These are phyloP conservation scores for Penicillium nucicola DNA, from an alignment of 495 filamentous ascomycete genomes.

Conservation along the genomic window DNA sequence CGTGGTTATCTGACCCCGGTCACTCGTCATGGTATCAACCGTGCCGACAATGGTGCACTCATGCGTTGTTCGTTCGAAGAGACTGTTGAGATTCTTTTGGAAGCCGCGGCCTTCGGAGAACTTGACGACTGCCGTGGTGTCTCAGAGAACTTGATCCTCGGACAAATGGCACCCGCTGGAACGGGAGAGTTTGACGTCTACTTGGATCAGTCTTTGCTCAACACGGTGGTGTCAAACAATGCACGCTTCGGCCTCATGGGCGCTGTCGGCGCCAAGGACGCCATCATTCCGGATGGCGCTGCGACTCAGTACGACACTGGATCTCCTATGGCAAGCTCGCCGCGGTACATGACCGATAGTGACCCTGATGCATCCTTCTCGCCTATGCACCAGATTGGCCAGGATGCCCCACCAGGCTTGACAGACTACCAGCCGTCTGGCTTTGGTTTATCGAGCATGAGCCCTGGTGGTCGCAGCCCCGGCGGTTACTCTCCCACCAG, in stretches of 20 bases:
- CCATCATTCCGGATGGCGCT: constrained; percentile 69
- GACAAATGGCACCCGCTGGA: constrained; percentile 92
- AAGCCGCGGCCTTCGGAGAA: constrained; percentile 90
- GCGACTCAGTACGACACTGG: constrained; percentile 92
- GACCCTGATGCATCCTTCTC: constrained; percentile 84
- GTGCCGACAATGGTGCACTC: constrained; percentile 92
- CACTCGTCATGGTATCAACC: constrained; percentile 97
- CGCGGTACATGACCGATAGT: constrained; percentile 64
- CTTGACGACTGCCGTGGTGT: constrained; percentile 97
- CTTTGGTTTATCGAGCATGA: constrained; percentile 59
- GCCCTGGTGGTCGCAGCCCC: constrained; percentile 67
- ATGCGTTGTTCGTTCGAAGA: constrained; percentile 99
- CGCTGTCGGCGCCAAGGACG: constrained; percentile 69
- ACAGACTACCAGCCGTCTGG: constrained; percentile 54
- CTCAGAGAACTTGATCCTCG: constrained; percentile 97
- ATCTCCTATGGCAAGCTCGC: constrained; percentile 80
- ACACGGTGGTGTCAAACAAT: constrained; percentile 90
- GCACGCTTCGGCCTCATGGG: constrained; percentile 75
- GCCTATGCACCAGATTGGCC: constrained; percentile 74
- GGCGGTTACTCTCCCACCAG: constrained; percentile 67
- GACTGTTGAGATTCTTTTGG: constrained; percentile 95
- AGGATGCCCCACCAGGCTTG: constrained; percentile 75
- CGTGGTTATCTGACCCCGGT: constrained; percentile 91
- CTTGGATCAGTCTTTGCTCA: constrained; percentile 90
- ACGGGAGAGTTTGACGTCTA: constrained; percentile 93